A percentile compares a stretch with the other conserved stretches of the same genome.
Conservation (phyloP, 768 basidiomycete species). For the Collybia sordida region DNA sequence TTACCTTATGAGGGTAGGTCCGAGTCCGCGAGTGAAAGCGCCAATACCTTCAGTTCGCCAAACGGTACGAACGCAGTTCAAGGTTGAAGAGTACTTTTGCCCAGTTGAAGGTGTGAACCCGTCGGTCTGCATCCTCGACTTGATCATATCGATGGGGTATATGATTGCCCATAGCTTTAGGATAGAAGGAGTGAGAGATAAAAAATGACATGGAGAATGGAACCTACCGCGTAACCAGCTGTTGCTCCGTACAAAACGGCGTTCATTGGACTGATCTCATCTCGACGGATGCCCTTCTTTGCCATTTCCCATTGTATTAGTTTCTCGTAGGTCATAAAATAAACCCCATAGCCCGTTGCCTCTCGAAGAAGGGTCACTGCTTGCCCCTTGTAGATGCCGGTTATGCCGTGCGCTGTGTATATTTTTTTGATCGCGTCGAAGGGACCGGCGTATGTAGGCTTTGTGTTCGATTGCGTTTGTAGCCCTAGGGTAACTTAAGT, state of each 20-base stretch:
- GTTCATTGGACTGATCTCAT: slow-evolving; percentile 75
- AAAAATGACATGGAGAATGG: slow-evolving; percentile 1
- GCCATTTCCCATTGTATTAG: slow-evolving; percentile 85
- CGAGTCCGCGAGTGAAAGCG: slow-evolving; percentile 90
- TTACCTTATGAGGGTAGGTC: slow-evolving; percentile 88
- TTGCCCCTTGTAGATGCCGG: slow-evolving; percentile 93
- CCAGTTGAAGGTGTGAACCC: slow-evolving; percentile 74
- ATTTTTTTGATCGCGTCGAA: slow-evolving; percentile 89
- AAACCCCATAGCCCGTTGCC: slow-evolving; percentile 78
- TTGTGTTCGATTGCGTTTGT: slow-evolving; percentile 83
- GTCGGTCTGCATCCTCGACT: slow-evolving; percentile 95
- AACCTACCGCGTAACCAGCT: slow-evolving; percentile 85
- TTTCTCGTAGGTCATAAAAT: slow-evolving; percentile 93
- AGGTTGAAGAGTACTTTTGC: slow-evolving; percentile 78
- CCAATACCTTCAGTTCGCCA: slow-evolving; percentile 81
- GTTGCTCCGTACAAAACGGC: slow-evolving; percentile 87
- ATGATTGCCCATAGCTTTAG: slow-evolving; percentile 83
- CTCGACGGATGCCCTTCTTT: slow-evolving; percentile 66
- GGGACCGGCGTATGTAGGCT: slow-evolving; percentile 80
- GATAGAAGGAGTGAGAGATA: slow-evolving; percentile 9
- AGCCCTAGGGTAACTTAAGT: slow-evolving; percentile 51
- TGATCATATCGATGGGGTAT: slow-evolving; percentile 96
- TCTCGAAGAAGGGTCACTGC: slow-evolving; percentile 84
- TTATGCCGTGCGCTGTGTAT: slow-evolving; percentile 67
- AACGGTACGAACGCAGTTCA: slow-evolving; percentile 81